These are phyloP conservation scores for Purpureocillium takamizusanense DNA, from an alignment of 2,329 filamentous ascomycete genomes.

Conservation along the genomic window DNA sequence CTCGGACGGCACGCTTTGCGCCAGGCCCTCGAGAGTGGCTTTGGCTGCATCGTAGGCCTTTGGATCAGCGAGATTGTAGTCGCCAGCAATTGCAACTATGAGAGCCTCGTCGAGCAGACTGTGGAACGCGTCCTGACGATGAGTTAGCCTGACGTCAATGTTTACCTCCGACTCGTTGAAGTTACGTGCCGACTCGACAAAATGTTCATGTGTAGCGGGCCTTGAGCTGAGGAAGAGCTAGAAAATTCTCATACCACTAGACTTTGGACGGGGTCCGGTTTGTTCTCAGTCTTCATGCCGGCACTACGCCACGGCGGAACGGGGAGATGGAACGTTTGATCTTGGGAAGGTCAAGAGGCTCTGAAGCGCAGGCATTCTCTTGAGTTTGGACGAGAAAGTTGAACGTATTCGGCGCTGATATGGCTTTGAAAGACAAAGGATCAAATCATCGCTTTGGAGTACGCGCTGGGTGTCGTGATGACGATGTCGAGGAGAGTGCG, in stretches of 20 bases:
- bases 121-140: slow-evolving; percentile 56
- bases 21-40: slow-evolving; percentile 55
- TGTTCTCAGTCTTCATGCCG: slow-evolving; percentile 14
- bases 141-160: not conserved
- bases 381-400: not conserved
- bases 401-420: not conserved
- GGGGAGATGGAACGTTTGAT: not conserved
- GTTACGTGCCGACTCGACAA: too few species aligned
- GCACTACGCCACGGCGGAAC: not conserved
- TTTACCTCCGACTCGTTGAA: too few species aligned
- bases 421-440: not conserved
- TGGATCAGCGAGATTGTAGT: slow-evolving; percentile 55
- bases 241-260: slow-evolving; percentile 17
- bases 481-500: too few species aligned
- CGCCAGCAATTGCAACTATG: slow-evolving; percentile 64
- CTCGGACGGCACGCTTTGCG: slow-evolving; percentile 53
- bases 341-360: not conserved
- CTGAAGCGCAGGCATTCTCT: slow-evolving; percentile 2
- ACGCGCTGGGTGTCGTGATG: too few species aligned
- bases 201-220: too few species aligned
- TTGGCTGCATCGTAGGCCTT: slow-evolving; percentile 45
- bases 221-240: too few species aligned
- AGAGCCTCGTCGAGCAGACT: slow-evolving; percentile 69
- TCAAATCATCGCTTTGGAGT: not conserved
- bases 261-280: slow-evolving; percentile 14